Base-by-base conservation (phyloP, 306 rosid species). In the Rosa chinensis region DNA sequence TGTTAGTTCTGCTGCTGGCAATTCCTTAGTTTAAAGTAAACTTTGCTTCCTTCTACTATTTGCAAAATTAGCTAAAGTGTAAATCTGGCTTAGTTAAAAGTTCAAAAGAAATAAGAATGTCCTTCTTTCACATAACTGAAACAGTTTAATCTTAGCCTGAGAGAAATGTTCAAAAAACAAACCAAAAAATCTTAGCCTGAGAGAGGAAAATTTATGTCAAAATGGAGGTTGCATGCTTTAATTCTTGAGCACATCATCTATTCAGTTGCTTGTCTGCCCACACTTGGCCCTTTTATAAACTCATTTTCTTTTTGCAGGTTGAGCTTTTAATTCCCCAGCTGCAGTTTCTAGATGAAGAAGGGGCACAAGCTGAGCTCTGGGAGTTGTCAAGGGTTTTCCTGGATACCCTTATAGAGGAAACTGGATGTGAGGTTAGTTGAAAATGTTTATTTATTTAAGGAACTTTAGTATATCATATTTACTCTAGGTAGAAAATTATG, bases 351-450 rank as follows among this genome's bases (percentile, higher is more conserved):
- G 99, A 95, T 35, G 98, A 95, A 71, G 99, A 95, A 90, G 98
- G 99, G 10, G 99, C 98, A 25, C 99, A 95, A 63, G 89, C 90
- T 82, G 97, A 95, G 83, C 98, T 95, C 82, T 92, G 99, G 99
- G 92, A 92, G 28, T 85, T 95, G 81, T 92, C 99, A 11, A 90
- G 85, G 81, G 66, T 85, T 42, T 95, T 92, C 79, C 84, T 95
- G 89, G 97, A 95, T 76, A 91, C 95, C 42, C 92, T 95, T 66
- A 85, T 88, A 56, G 70, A 85, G 73, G 91, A 87, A 90, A 88
- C 94, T 45, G 80, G 85, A 63, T 85, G 81, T 61, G 90, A 91
- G 92, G 99, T 92, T 77, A 73, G 89, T 77, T 53, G 74, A 58
- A 84, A 66, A 72, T 49, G 44, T 49, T 48, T 49, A 5, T 49